These are phyloP conservation scores for Phanerodontia chrysosporium DNA, from an alignment of 768 basidiomycete species.

Conservation along the genomic window DNA sequence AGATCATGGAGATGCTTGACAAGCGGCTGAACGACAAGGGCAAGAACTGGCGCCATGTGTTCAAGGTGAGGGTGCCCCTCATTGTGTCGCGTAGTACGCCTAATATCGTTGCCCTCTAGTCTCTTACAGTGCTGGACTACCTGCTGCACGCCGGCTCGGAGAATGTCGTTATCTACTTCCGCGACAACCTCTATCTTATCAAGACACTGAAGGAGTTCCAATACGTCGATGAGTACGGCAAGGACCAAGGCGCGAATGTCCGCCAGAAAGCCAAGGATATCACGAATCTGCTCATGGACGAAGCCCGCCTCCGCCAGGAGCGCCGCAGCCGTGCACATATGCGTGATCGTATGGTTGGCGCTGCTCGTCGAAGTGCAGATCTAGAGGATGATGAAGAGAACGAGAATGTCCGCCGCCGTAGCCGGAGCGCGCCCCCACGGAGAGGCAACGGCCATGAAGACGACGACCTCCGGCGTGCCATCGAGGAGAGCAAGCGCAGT, in stretches of 20 bases:
- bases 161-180: slow-evolving; percentile 98
- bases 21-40: slow-evolving; percentile 98
- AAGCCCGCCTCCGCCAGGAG: slow-evolving; percentile 79
- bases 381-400: slow-evolving; percentile 33
- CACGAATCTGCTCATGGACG: slow-evolving; percentile 87
- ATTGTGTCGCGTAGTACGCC: background rate
- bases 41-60: slow-evolving; percentile 99
- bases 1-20: slow-evolving; percentile 99
- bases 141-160: slow-evolving; percentile 94
- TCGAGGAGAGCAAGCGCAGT: slow-evolving; percentile 83
- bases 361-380: slow-evolving; percentile 34
- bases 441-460: slow-evolving; percentile 51
- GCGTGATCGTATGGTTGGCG: slow-evolving; percentile 88
- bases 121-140: slow-evolving; percentile 92
- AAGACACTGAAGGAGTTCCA: slow-evolving; percentile 99
- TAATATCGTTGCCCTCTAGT: slow-evolving; percentile 36
- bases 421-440: slow-evolving; percentile 22
- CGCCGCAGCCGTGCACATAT: slow-evolving; percentile 81
- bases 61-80: slow-evolving; percentile 31
- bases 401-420: slow-evolving; percentile 41
- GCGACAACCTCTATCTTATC: slow-evolving; percentile 94
- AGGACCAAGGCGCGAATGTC: slow-evolving; percentile 98
- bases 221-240: slow-evolving; percentile 89
- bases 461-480: slow-evolving; percentile 79
- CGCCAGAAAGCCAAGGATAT: slow-evolving; percentile 98